Conservation (phyloP, 2,329 filamentous ascomycete species). For the Phoma sp. region DNA sequence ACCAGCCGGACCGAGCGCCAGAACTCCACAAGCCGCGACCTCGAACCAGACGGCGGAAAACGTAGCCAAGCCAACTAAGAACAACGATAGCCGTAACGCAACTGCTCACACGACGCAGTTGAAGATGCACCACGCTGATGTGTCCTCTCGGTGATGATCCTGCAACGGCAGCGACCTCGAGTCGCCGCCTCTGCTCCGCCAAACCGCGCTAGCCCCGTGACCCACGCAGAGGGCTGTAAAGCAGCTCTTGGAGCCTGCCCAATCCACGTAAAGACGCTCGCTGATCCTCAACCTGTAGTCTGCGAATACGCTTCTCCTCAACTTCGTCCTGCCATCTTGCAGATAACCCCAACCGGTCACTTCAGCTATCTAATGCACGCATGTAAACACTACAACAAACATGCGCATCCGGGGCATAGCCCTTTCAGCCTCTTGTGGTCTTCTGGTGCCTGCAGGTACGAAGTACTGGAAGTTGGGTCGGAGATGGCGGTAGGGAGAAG, state of each 20-base stretch:
- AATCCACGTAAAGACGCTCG: constrained; percentile 1
- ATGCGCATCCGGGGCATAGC: background rate
- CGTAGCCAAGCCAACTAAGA: constrained; percentile 6
- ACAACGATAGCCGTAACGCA: constrained; percentile 14
- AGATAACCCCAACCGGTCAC: constrained; percentile 21
- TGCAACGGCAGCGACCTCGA: constrained; percentile 29
- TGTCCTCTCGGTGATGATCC: constrained; percentile 34
- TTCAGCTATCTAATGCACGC: constrained; percentile 34
- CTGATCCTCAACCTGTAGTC: background rate
- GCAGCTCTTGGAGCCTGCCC: constrained; percentile 9
- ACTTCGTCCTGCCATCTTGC: background rate
- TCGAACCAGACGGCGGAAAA: constrained; percentile 13
- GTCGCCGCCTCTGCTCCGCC: constrained; percentile 27
- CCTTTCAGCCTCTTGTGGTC: background rate
- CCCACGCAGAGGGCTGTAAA: constrained; percentile 12
- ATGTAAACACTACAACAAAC: constrained; percentile 16
- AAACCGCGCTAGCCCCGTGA: constrained; percentile 24
- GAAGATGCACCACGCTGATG: constrained; percentile 27
- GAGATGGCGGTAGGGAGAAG: background rate
- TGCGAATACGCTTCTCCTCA: constrained; percentile 1
- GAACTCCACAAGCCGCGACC: constrained; percentile 28
- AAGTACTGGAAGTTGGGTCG: background rate
- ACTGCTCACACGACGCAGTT: constrained; percentile 19
- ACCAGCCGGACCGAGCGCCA: constrained; percentile 45
- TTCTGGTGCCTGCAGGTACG: background rate